Evolutionary conservation across 345 rosid genomes (phyloP).

Genomic region (Euclidium syriacum): DNA sequence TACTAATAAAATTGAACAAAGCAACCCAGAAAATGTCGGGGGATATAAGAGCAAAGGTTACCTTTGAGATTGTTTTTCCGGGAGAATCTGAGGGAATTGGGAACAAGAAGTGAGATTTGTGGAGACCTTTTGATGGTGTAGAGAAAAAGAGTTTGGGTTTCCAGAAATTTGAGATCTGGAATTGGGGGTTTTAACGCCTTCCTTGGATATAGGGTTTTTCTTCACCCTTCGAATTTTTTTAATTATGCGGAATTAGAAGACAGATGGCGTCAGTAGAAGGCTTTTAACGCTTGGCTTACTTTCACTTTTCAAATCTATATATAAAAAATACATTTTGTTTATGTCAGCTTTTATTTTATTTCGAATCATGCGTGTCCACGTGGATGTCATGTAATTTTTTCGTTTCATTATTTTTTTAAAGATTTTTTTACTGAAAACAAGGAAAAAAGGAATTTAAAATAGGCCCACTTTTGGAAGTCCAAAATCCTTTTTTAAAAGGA

Average conservation of each 20-base stretch:
- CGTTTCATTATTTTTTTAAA: too few relatives aligned
- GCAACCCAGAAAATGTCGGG: neutral
- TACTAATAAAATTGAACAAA: neutral
- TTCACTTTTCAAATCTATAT: too few relatives aligned
- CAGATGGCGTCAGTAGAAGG: neutral
- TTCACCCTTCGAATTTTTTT: neutral
- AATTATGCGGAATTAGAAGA: neutral
- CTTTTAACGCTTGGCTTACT: neutral
- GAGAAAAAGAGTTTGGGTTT: too few relatives aligned
- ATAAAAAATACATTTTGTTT: too few relatives aligned
- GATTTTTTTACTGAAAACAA: too few relatives aligned
- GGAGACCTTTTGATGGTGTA: neutral
- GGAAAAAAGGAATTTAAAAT: too few relatives aligned
- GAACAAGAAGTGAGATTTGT: neutral
- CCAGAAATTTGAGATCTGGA: constrained; percentile 16
- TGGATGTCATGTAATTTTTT: too few relatives aligned
- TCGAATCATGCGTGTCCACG: too few relatives aligned
- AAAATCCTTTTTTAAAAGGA: too few relatives aligned
- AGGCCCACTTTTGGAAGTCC: too few relatives aligned
- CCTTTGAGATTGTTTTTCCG: neutral
- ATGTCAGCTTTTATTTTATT: too few relatives aligned
- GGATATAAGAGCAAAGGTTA: neutral
- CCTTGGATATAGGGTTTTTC: neutral
- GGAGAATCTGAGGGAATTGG: neutral
- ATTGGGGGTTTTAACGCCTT: neutral